phyloP scores from a whole-genome alignment of 2,329 filamentous ascomycete genomes.

The Alternaria brassicicola region DNA sequence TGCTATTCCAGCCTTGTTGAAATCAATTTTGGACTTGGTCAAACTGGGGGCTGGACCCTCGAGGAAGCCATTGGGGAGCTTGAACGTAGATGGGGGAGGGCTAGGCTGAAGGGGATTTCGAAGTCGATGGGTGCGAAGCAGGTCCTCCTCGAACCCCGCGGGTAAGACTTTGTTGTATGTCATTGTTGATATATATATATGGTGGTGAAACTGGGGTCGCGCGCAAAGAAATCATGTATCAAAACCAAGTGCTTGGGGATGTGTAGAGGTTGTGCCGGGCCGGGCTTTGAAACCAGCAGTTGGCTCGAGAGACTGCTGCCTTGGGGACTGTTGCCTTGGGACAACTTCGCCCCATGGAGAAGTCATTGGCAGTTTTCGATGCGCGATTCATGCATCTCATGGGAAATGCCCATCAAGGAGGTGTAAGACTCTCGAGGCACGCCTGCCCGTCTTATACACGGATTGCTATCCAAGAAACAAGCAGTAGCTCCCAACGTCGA shows the following conservation, averaged over 20 bases:
- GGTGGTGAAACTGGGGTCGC: not conserved
- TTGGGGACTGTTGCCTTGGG: slow-evolving; percentile 8
- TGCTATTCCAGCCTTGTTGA: slow-evolving; percentile 54
- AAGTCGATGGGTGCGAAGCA: not conserved
- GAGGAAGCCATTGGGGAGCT: slow-evolving; percentile 58
- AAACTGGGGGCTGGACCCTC: slow-evolving; percentile 54
- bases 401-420: not conserved
- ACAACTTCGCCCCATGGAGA: not conserved
- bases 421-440: too few relatives aligned
- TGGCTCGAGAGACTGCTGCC: slow-evolving; percentile 5
- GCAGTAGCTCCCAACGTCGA: not conserved
- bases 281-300: not conserved
- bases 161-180: not conserved
- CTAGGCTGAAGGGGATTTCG: not conserved
- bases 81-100: slow-evolving; percentile 36
- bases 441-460: not conserved
- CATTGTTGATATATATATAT: not conserved
- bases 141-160: not conserved
- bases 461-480: not conserved
- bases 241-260: not conserved
- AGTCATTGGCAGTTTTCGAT: not conserved
- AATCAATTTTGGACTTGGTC: slow-evolving; percentile 60
- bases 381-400: not conserved
- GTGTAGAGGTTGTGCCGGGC: not conserved
- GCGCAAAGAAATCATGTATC: not conserved